Conservation (phyloP, 257 asterid genomes). For the Solanum microdontum region DNA sequence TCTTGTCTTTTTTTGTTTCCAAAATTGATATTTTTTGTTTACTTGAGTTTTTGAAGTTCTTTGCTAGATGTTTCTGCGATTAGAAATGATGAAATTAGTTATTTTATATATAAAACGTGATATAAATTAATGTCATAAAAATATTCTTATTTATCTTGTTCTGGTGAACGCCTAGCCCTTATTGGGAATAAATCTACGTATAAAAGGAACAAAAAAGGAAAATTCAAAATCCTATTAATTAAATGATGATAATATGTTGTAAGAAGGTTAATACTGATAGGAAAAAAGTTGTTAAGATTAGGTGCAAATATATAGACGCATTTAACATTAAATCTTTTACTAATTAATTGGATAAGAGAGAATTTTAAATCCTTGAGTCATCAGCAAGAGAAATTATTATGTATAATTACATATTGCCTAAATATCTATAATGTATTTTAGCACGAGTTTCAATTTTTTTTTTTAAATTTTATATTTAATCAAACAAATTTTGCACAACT, state of each 20-base stretch:
- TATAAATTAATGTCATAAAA: not conserved
- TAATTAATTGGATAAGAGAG: not conserved
- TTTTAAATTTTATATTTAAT: not conserved
- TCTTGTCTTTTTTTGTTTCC: not conserved
- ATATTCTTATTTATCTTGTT: not conserved
- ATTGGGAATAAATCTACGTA: fast-evolving
- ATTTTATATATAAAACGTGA: not conserved
- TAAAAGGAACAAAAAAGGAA: not conserved
- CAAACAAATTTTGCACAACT: not conserved
- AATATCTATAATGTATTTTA: not conserved
- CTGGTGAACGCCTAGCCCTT: fast-evolving
- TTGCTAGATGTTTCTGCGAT: not conserved
- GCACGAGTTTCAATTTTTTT: not conserved
- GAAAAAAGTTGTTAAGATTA: not conserved
- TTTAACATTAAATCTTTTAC: not conserved
- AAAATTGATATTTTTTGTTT: not conserved
- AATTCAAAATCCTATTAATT: not conserved
- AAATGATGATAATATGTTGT: not conserved
- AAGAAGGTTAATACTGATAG: not conserved
- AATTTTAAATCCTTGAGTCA: not conserved
- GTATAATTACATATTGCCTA: not conserved
- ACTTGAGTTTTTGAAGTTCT: not conserved
- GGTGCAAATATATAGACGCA: not conserved
- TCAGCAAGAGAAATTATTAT: not conserved
- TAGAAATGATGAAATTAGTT: not conserved